These are phyloP conservation scores for Aspergillus indologenus DNA, from an alignment of 495 filamentous ascomycete genomes.

Conservation along the genomic window DNA sequence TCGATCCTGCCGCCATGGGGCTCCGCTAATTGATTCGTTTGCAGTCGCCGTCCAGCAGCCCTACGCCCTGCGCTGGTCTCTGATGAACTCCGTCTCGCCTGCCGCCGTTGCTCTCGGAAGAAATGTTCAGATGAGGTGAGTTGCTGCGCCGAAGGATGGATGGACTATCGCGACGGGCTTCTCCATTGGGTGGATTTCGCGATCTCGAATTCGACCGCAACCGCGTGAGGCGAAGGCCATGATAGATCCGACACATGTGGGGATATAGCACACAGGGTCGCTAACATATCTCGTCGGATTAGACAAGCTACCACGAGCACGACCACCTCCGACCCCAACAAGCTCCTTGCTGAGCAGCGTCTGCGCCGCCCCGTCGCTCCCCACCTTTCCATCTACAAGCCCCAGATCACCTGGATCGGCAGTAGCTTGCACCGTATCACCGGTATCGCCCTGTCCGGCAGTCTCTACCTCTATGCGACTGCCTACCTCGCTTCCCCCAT, in stretches of 20 bases:
- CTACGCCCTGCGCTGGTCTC: conserved; percentile 43
- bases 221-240: conserved; percentile 27
- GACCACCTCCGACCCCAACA: conserved; percentile 53
- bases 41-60: conserved; percentile 51
- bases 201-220: conserved; percentile 14
- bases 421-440: conserved; percentile 78
- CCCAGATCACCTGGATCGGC: conserved; percentile 81
- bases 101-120: conserved; percentile 49
- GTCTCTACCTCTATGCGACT: conserved; percentile 77
- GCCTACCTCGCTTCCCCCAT: conserved; percentile 81
- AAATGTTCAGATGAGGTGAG: conserved; percentile 55
- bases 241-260: not conserved
- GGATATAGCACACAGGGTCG: not conserved
- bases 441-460: conserved; percentile 65
- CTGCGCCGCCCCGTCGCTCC: conserved; percentile 80
- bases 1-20: conserved; percentile 14
- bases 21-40: conserved; percentile 14
- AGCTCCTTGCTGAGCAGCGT: conserved; percentile 83
- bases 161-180: not conserved
- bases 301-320: conserved; percentile 57
- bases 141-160: conserved; percentile 3
- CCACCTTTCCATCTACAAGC: conserved; percentile 85
- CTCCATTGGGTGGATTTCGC: not conserved
- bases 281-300: conserved; percentile 12
- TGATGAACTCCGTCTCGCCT: conserved; percentile 50